A percentile compares a stretch with the other conserved stretches of the same genome.
These are phyloP conservation scores for Brassica juncea DNA, from an alignment of 345 rosid genomes.

Conservation along the genomic window DNA sequence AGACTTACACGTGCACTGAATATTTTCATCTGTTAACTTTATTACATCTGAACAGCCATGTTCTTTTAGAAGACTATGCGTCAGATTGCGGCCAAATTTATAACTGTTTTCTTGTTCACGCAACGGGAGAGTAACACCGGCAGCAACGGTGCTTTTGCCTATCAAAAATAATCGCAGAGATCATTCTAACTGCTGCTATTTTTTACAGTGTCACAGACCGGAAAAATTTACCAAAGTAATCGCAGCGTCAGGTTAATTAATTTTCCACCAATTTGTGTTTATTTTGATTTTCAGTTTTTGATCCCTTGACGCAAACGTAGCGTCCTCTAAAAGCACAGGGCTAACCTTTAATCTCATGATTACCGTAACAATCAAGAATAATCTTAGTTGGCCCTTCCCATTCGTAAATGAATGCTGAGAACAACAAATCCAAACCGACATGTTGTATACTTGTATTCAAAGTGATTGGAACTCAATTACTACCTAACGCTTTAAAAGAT, in stretches of 20 bases:
- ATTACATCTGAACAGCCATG: background rate
- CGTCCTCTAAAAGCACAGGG: background rate
- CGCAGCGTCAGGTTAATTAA: background rate
- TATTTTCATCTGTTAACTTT: too few species aligned
- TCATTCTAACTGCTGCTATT: background rate
- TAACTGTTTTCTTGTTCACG: background rate
- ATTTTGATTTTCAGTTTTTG: background rate
- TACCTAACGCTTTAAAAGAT: background rate
- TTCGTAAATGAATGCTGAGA: too few species aligned
- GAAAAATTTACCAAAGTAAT: background rate
- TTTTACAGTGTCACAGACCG: background rate
- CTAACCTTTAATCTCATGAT: background rate
- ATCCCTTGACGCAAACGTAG: background rate
- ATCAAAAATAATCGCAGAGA: background rate
- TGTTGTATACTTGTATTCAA: too few species aligned
- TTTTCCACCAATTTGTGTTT: background rate
- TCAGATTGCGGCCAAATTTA: background rate
- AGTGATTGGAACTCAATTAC: background rate
- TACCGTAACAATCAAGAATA: too few species aligned
- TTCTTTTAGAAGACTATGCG: background rate
- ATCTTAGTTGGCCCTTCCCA: too few species aligned
- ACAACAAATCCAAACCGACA: too few species aligned
- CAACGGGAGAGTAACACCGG: background rate
- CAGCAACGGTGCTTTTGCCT: background rate
- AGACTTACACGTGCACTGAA: too few species aligned